A percentile compares a stretch with the other conserved stretches of the same genome.
These are phyloP conservation scores for Syzygium jambos DNA, from an alignment of 345 rosid species.

Conservation along the genomic window DNA sequence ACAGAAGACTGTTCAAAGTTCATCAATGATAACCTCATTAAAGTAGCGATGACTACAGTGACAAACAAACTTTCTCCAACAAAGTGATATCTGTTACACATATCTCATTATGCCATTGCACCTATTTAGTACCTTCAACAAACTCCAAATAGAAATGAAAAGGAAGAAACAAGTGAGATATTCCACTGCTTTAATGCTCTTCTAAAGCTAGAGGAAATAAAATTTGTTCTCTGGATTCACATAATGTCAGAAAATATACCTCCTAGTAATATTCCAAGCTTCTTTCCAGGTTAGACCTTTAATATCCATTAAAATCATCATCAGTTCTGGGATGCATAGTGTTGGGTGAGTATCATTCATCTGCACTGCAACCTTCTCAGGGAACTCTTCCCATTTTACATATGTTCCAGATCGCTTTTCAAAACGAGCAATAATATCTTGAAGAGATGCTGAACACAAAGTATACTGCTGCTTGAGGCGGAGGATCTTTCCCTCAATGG, in stretches of 20 bases:
- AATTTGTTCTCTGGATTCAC: background rate
- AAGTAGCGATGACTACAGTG: background rate
- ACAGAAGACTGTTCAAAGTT: background rate
- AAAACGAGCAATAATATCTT: constrained; percentile 38
- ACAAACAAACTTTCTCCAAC: background rate
- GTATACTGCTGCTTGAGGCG: constrained; percentile 48
- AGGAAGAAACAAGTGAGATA: background rate
- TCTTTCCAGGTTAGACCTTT: constrained; percentile 44
- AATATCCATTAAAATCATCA: constrained; percentile 35
- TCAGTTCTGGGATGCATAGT: constrained; percentile 40
- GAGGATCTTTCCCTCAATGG: constrained; percentile 36
- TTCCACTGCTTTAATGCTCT: background rate
- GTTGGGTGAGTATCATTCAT: constrained; percentile 58
- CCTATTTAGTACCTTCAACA: background rate
- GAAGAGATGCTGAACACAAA: constrained; percentile 41
- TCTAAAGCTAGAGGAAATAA: background rate
- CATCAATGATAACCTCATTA: background rate
- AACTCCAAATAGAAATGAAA: background rate
- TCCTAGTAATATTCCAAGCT: constrained; percentile 38
- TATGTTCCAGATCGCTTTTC: constrained; percentile 24
- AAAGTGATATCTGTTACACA: background rate
- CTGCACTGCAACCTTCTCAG: constrained; percentile 41
- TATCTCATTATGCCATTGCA: background rate
- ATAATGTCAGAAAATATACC: constrained; percentile 8
- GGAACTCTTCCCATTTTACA: constrained; percentile 32